Conservation (phyloP, 768 basidiomycete genomes). For the Clathrus columnatus region DNA sequence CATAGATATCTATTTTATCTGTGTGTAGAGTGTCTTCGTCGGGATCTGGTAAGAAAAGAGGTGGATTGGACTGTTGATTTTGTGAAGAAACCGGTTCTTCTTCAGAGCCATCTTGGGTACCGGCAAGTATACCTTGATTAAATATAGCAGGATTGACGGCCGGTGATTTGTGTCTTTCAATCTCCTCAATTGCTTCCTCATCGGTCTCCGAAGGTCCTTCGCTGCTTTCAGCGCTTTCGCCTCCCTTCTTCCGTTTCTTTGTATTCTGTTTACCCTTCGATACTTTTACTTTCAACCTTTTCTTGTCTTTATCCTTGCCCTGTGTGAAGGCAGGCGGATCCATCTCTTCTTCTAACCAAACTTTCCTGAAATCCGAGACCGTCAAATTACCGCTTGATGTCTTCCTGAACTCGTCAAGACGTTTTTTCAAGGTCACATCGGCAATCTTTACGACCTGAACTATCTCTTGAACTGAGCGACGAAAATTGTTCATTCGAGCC, state of each 20-base stretch:
- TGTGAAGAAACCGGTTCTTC: background rate
- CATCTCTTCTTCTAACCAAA: slow-evolving; percentile 87
- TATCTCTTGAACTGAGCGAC: slow-evolving; percentile 87
- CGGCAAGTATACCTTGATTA: slow-evolving; percentile 59
- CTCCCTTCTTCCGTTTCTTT: slow-evolving; percentile 26
- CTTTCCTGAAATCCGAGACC: slow-evolving; percentile 79
- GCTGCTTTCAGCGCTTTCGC: slow-evolving; percentile 25
- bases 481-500: slow-evolving; percentile 97
- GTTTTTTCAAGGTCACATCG: slow-evolving; percentile 88
- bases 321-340: slow-evolving; percentile 86
- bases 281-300: slow-evolving; percentile 3
- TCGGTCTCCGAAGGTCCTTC: slow-evolving; percentile 12
- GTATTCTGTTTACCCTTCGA: slow-evolving; percentile 40
- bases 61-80: slow-evolving; percentile 15
- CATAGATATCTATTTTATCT: slow-evolving; percentile 29
- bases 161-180: slow-evolving; percentile 13
- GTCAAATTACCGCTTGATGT: slow-evolving; percentile 82
- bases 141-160: slow-evolving; percentile 52
- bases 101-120: slow-evolving; percentile 28
- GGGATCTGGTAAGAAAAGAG: slow-evolving; percentile 38
- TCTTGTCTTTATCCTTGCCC: slow-evolving; percentile 54
- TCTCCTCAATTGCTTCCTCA: slow-evolving; percentile 14
- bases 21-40: slow-evolving; percentile 28
- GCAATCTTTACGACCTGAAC: slow-evolving; percentile 99
- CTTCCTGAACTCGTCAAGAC: slow-evolving; percentile 89